phyloP scores from a whole-genome alignment of 345 rosid species.

The Crucihimalaya himalaica region DNA sequence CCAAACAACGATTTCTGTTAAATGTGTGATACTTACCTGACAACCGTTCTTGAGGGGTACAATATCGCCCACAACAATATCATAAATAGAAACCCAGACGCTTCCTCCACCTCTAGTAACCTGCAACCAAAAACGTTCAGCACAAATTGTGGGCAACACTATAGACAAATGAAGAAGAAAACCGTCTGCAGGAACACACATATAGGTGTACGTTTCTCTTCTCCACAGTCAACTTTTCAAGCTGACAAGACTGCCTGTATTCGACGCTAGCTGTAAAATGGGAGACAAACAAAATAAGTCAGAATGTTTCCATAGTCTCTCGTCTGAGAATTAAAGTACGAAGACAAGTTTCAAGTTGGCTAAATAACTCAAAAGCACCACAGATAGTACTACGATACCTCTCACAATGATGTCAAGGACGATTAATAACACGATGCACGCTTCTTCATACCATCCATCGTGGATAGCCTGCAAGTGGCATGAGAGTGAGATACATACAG shows the following conservation, averaged over 20 bases:
- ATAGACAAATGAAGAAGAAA: neutral
- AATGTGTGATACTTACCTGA: constrained; percentile 54
- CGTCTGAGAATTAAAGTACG: neutral
- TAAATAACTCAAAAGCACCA: constrained; percentile 6
- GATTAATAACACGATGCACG: constrained; percentile 69
- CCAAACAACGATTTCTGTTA: neutral
- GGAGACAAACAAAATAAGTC: neutral
- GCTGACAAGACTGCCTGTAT: constrained; percentile 76
- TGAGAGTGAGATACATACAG: neutral
- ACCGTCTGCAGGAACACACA: neutral
- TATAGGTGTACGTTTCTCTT: no score
- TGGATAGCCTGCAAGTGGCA: constrained; percentile 50
- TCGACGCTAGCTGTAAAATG: constrained; percentile 61
- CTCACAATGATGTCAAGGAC: constrained; percentile 70
- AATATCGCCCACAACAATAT: constrained; percentile 86
- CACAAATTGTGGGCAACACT: neutral
- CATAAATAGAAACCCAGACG: constrained; percentile 59
- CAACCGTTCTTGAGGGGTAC: constrained; percentile 78
- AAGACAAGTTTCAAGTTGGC: neutral
- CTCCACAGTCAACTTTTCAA: constrained; percentile 59
- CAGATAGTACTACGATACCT: constrained; percentile 47
- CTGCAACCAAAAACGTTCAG: constrained; percentile 41
- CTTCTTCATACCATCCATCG: constrained; percentile 78
- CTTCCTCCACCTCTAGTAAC: constrained; percentile 71
- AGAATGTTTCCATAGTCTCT: neutral